Conservation (phyloP, 1,284 basidiomycete genomes). For the Apiotrichum gracile region DNA sequence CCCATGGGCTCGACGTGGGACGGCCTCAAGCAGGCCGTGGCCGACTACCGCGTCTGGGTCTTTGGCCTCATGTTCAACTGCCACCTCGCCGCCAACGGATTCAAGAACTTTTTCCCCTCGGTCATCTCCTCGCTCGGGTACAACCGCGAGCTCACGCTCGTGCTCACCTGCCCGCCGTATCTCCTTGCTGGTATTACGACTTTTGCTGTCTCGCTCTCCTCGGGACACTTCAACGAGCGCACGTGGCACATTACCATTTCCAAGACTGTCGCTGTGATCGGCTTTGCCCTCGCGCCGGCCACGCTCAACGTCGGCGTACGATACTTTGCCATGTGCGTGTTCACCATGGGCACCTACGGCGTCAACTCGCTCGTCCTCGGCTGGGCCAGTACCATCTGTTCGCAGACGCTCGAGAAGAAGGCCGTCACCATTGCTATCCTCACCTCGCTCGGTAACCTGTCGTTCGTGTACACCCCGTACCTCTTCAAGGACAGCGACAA, state of each 20-base stretch:
- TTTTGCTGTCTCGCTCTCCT: slow-evolving; percentile 21
- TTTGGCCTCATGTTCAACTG: slow-evolving; percentile 27
- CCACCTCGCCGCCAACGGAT: slow-evolving; percentile 27
- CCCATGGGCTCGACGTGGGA: slow-evolving; percentile 23
- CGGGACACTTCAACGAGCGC: slow-evolving; percentile 25
- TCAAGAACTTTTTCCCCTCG: slow-evolving; percentile 35
- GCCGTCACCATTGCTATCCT: slow-evolving; percentile 28
- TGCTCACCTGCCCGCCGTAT: slow-evolving; percentile 45
- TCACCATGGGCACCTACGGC: slow-evolving; percentile 31
- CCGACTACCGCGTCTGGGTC: slow-evolving; percentile 30
- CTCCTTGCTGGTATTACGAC: slow-evolving; percentile 23
- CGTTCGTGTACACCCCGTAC: slow-evolving; percentile 32
- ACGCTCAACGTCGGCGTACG: slow-evolving; percentile 29
- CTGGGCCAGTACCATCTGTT: slow-evolving; percentile 34
- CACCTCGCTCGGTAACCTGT: slow-evolving; percentile 24
- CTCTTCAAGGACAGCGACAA: slow-evolving; percentile 25
- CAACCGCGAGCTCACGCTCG: slow-evolving; percentile 34
- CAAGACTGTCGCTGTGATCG: slow-evolving; percentile 24
- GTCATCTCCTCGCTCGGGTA: slow-evolving; percentile 35
- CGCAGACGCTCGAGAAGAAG: slow-evolving; percentile 28
- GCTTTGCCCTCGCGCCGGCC: slow-evolving; percentile 28
- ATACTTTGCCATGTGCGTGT: slow-evolving; percentile 30
- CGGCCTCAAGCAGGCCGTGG: slow-evolving; percentile 30
- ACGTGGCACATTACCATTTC: slow-evolving; percentile 28
- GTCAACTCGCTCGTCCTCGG: slow-evolving; percentile 28